A percentile compares a stretch with the other conserved stretches of the same genome.
These are phyloP conservation scores for Yamadazyma paraphyllophila DNA, from an alignment of 805 yeast genomes.

Conservation along the genomic window DNA sequence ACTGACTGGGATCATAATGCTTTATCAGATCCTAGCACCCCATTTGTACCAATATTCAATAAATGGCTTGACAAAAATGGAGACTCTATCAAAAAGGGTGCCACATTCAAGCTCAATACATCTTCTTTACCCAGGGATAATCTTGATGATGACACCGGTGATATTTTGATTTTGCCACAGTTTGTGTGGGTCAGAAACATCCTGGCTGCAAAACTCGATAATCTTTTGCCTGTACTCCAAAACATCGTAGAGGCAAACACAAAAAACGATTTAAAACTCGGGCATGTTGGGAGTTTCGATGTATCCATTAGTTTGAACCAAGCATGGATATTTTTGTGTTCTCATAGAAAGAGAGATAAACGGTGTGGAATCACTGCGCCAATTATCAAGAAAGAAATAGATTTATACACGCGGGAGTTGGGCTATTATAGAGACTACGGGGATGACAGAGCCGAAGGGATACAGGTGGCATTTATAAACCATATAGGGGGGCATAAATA, in stretches of 20 bases:
- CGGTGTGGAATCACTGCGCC: slow-evolving; percentile 95
- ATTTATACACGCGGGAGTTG: slow-evolving; percentile 63
- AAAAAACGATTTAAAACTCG: neutral
- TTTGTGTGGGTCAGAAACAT: slow-evolving; percentile 67
- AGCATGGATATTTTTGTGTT: slow-evolving; percentile 71
- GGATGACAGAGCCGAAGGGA: slow-evolving; percentile 76
- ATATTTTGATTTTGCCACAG: slow-evolving; percentile 67
- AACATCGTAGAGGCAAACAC: slow-evolving; percentile 3
- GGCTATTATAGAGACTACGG: slow-evolving; percentile 74
- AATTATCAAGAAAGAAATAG: slow-evolving; percentile 76
- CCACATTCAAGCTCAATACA: slow-evolving; percentile 48
- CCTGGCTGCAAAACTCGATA: slow-evolving; percentile 38
- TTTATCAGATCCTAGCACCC: slow-evolving; percentile 32
- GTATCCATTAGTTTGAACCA: slow-evolving; percentile 31
- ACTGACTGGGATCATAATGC: slow-evolving; percentile 85
- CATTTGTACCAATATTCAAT: slow-evolving; percentile 46
- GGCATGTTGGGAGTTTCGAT: slow-evolving; percentile 17
- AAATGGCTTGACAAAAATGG: slow-evolving; percentile 27
- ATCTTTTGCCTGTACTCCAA: slow-evolving; percentile 1
- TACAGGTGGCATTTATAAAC: slow-evolving; percentile 64
- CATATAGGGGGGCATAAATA: slow-evolving; percentile 97
- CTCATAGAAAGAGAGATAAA: slow-evolving; percentile 89
- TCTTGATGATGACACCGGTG: slow-evolving; percentile 36
- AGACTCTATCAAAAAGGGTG: neutral
- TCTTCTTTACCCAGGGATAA: slow-evolving; percentile 52